Conservation (phyloP, 306 rosid genomes). For the Dalbergia oliveri region DNA sequence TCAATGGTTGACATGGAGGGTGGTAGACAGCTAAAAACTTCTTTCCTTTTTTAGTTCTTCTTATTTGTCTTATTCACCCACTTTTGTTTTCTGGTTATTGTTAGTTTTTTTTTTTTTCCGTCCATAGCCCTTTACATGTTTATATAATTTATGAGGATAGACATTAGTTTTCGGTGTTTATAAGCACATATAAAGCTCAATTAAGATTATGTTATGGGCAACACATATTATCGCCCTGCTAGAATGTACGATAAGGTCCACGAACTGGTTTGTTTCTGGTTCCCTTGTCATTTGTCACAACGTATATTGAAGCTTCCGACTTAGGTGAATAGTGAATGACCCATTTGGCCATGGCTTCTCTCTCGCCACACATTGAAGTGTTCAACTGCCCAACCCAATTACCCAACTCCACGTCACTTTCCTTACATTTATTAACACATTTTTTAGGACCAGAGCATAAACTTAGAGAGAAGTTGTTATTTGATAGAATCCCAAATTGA, state of each 20-base stretch:
- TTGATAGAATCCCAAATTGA: too few relatives aligned
- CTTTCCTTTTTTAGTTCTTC: not conserved
- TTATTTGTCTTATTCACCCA: constrained; percentile 20
- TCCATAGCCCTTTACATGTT: not conserved
- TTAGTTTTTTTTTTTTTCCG: not conserved
- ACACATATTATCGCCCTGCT: not conserved
- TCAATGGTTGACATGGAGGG: constrained; percentile 30
- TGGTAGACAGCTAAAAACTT: constrained; percentile 7
- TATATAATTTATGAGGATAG: not conserved
- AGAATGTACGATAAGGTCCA: constrained; percentile 2
- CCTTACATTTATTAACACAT: too few relatives aligned
- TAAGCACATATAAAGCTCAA: not conserved
- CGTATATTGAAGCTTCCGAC: too few relatives aligned
- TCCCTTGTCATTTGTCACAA: constrained; percentile 16
- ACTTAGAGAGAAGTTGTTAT: too few relatives aligned
- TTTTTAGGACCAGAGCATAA: too few relatives aligned
- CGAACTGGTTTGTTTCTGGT: constrained; percentile 30
- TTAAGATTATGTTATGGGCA: constrained; percentile 15
- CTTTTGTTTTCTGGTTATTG: constrained; percentile 10
- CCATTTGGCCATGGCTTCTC: not conserved
- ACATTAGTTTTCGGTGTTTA: constrained; percentile 36
- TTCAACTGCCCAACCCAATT: constrained; percentile 5
- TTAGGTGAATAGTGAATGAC: not conserved
- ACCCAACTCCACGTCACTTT: too few relatives aligned
- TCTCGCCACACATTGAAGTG: not conserved